These are phyloP conservation scores for Mycogone perniciosa DNA, from an alignment of 2,329 filamentous ascomycete species.

Conservation along the genomic window DNA sequence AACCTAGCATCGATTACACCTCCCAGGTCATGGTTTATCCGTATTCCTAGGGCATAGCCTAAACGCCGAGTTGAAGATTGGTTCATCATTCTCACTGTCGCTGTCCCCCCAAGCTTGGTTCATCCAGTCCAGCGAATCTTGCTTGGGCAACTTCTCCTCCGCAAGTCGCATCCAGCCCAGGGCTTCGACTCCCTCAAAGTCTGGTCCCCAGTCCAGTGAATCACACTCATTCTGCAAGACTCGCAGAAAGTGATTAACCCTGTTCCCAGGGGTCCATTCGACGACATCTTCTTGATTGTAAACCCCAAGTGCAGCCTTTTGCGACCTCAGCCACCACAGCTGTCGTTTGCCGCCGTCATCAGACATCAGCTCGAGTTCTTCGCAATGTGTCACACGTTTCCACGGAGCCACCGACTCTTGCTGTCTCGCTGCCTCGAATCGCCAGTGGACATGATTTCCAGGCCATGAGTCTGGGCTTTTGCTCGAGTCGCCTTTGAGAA, in stretches of 20 bases:
- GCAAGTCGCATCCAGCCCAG: slow-evolving; percentile 8
- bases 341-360: not conserved
- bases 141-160: not conserved
- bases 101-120: not conserved
- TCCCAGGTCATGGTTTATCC: too few species aligned
- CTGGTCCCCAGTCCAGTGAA: not conserved
- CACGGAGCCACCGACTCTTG: not conserved
- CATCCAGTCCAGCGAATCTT: not conserved
- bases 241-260: not conserved
- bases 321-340: slow-evolving; percentile 8
- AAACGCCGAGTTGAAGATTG: too few species aligned
- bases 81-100: too few species aligned
- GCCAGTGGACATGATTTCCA: not conserved
- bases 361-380: too few species aligned
- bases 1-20: too few species aligned
- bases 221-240: not conserved
- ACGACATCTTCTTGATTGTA: not conserved
- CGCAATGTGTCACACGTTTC: not conserved
- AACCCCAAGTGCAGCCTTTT: not conserved
- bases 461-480: not conserved
- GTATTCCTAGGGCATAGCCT: too few species aligned
- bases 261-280: not conserved
- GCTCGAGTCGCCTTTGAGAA: not conserved
- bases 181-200: slow-evolving; percentile 6
- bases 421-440: not conserved